Percentiles rank a stretch among this genome's conserved stretches.
Evolutionary conservation across 2,329 filamentous ascomycete species (phyloP).

Genomic region (Leptographium wingfieldii): DNA sequence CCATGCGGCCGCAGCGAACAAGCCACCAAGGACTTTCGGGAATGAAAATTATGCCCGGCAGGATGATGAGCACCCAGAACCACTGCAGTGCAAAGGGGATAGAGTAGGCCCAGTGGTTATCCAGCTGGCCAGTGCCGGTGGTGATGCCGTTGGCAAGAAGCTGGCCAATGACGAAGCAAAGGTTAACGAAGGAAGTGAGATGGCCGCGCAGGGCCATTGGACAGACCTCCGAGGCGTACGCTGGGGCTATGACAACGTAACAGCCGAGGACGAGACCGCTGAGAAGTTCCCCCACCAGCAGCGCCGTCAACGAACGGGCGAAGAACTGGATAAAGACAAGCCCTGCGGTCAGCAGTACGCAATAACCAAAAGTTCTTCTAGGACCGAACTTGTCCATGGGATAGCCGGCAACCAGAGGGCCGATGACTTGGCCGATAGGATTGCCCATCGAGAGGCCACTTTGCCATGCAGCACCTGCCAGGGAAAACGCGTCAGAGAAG

Average conservation of each 20-base stretch:
- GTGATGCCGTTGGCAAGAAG: slow-evolving; percentile 38
- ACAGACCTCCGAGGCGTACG: slow-evolving; percentile 49
- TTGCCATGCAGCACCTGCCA: slow-evolving; percentile 28
- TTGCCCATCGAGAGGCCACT: slow-evolving; percentile 38
- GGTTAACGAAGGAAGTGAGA: slow-evolving; percentile 46
- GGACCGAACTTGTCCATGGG: slow-evolving; percentile 33
- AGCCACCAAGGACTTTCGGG: slow-evolving; percentile 40
- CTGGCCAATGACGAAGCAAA: slow-evolving; percentile 51
- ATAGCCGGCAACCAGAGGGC: slow-evolving; percentile 36
- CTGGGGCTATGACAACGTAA: slow-evolving; percentile 45
- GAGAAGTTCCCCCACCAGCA: slow-evolving; percentile 49
- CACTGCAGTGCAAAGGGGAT: slow-evolving; percentile 37
- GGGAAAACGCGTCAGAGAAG: background rate
- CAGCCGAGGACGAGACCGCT: slow-evolving; percentile 48
- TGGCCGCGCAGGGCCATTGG: slow-evolving; percentile 44
- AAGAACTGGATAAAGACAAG: slow-evolving; percentile 54
- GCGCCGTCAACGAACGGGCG: slow-evolving; percentile 37
- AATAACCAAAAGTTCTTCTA: slow-evolving; percentile 30
- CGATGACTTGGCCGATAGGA: slow-evolving; percentile 43
- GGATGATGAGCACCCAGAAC: slow-evolving; percentile 34
- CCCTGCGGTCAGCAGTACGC: slow-evolving; percentile 28
- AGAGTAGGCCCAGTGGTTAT: slow-evolving; percentile 35
- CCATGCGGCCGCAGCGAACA: slow-evolving; percentile 26
- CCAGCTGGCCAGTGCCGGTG: slow-evolving; percentile 25
- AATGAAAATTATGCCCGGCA: slow-evolving; percentile 32